Evolutionary conservation across 208 protist species (phyloP), one percentile per base, ranked within the genome.

Genomic region (Novymonas esmeraldas): DNA sequence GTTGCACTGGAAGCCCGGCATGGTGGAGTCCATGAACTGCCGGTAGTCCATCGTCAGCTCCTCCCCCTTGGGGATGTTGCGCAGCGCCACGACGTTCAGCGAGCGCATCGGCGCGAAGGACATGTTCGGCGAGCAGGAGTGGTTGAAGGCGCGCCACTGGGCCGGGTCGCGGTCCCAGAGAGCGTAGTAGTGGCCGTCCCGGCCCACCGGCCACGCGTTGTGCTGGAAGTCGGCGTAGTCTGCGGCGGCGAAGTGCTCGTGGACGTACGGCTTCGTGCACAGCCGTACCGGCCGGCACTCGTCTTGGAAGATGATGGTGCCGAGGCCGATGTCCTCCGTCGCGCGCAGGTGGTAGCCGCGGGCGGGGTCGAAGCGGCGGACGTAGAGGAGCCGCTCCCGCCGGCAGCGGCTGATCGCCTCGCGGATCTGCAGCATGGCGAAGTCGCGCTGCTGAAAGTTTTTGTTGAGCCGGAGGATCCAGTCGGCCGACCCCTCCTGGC

Each of bases 41-140:
- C 85, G 77, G 70, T 94, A 97, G 75, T 97, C 92, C 80, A 95
- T 94, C 28, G 92, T 97, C 42, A 97, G 81, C 73, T 95, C 89
- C 51, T 94, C 87, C 6, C 78, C 89, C 54, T 81, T 83, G 3
- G 63, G 58, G 20, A 97, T 94, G 59, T 92, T 83, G 38, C 79
- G 85, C 14, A 92, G 54, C 5, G 92, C 85, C 44, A 81, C 34
- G 6, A 93, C 72, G 70, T 95, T 89, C 5, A 97, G 76, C 4
- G 85, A 89, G 39, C 82, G 78, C 57, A 76, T 39, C 26, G 69
- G 46, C 13, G 58, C 81, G 71, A 97, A 94, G 16, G 68, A 54
- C 69, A 92, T 88, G 78, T 95, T 95, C 0, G 93, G 93, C 4
- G 55, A 57, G 76, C 93, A 97, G 29, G 81, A 91, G 63, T 97